Conservation (phyloP, 2,329 filamentous ascomycete species). For the Arthrobotrys sinensis region DNA sequence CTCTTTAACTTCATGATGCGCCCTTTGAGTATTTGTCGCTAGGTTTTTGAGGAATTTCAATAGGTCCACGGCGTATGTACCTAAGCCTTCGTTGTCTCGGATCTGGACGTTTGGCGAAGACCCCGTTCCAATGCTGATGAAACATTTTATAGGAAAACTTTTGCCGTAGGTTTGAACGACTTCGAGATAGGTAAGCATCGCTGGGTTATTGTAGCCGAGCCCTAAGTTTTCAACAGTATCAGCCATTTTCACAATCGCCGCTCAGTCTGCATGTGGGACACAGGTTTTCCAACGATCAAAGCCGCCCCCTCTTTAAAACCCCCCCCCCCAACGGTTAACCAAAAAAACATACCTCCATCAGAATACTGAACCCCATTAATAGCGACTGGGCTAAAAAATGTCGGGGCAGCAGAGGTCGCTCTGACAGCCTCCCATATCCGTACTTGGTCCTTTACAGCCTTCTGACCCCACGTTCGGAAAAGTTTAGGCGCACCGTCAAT, state of each 20-base stretch:
- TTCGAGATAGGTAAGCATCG: constrained; percentile 17
- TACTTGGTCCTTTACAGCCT: background rate
- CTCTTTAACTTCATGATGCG: constrained; percentile 11
- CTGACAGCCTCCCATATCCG: constrained; percentile 25
- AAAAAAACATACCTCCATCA: constrained; percentile 11
- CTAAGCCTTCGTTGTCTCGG: constrained; percentile 17
- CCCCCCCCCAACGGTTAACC: too few species aligned
- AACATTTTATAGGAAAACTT: constrained; percentile 13
- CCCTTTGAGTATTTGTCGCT: constrained; percentile 5
- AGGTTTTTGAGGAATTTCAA: constrained; percentile 17
- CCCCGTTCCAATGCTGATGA: constrained; percentile 11
- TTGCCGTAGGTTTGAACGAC: constrained; percentile 11
- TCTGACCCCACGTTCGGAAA: constrained; percentile 7
- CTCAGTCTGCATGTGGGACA: background rate
- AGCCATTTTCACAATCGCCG: background rate
- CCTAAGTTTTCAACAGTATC: background rate
- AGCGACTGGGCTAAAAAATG: constrained; percentile 6
- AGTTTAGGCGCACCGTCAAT: background rate
- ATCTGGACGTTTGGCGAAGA: constrained; percentile 8
- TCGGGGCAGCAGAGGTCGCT: constrained; percentile 16
- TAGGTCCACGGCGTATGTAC: background rate
- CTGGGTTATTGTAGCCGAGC: constrained; percentile 15
- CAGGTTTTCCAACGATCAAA: too few species aligned
- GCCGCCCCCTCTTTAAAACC: too few species aligned
- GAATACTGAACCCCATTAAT: background rate